Conservation (phyloP, 1,284 basidiomycete species). For the Rhodofomes roseus region DNA sequence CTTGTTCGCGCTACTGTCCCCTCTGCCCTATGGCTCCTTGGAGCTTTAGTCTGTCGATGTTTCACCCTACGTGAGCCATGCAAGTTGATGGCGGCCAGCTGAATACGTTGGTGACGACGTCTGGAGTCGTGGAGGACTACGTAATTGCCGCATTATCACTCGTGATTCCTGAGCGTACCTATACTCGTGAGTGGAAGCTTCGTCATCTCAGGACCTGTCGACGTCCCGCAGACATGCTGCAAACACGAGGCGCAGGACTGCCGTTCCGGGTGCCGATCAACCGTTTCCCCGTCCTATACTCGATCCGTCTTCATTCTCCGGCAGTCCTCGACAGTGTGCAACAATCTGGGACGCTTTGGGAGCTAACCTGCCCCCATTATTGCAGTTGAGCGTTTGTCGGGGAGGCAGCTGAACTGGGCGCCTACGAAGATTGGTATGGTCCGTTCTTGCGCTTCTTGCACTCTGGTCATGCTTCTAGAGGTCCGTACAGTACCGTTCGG, state of each 20-base stretch:
- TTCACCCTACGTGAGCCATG: not conserved
- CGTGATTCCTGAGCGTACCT: conserved; percentile 1
- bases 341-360: not conserved
- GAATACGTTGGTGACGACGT: not conserved
- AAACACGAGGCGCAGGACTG: conserved; percentile 9
- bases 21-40: not conserved
- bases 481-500: conserved; percentile 9
- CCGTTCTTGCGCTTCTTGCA: not conserved
- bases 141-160: conserved; percentile 1
- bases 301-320: conserved; percentile 4
- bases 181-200: not conserved
- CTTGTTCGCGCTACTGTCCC: not conserved
- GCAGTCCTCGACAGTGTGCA: not conserved
- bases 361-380: not conserved
- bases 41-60: not conserved
- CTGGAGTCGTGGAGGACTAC: not conserved
- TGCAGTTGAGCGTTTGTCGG: not conserved
- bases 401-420: not conserved
- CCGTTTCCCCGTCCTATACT: conserved; percentile 3
- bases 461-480: conserved; percentile 1
- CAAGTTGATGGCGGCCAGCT: not conserved
- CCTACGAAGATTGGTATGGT: not conserved
- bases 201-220: conserved; percentile 8
- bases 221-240: conserved; percentile 8
- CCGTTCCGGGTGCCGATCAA: conserved; percentile 11